A percentile compares a stretch with the other conserved stretches of the same genome.
phyloP scores from a whole-genome alignment of 331 rosid genomes.

The Malus hybrid region DNA sequence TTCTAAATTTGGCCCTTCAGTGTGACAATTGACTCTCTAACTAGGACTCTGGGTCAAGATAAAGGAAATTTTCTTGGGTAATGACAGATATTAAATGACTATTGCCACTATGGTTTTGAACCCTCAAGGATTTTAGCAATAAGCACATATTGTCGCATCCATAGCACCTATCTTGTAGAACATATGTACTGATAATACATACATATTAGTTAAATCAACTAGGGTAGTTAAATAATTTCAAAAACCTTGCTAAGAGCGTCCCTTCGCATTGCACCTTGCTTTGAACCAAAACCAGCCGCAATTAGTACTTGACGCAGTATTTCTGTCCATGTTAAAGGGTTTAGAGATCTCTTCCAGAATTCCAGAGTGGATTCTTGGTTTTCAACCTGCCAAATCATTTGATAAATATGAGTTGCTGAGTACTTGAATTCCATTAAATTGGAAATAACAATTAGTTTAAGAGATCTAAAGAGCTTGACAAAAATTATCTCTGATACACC shows the following conservation, averaged over 20 bases:
- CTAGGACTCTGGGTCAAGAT: neutral
- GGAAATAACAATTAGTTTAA: neutral
- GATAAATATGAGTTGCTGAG: slow-evolving; percentile 9
- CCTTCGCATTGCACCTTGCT: slow-evolving; percentile 53
- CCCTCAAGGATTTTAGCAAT: neutral
- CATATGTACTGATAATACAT: neutral
- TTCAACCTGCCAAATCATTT: slow-evolving; percentile 63
- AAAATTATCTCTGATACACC: neutral
- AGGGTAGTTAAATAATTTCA: neutral
- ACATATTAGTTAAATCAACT: neutral
- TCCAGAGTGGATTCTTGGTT: slow-evolving; percentile 49
- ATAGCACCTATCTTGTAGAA: neutral
- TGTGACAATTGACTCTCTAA: neutral
- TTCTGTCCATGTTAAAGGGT: slow-evolving; percentile 91
- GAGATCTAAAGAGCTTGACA: slow-evolving; percentile 3
- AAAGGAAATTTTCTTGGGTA: neutral
- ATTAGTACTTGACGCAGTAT: slow-evolving; percentile 83
- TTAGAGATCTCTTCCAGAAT: slow-evolving; percentile 72
- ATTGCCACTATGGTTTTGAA: neutral
- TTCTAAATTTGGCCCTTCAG: neutral
- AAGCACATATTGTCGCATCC: neutral
- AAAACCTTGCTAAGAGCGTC: slow-evolving; percentile 73
- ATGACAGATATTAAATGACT: neutral
- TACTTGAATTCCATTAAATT: slow-evolving; percentile 2
- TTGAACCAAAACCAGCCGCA: slow-evolving; percentile 94